phyloP scores from a whole-genome alignment of 768 basidiomycete species.

The Boletus tylopilopsis region DNA sequence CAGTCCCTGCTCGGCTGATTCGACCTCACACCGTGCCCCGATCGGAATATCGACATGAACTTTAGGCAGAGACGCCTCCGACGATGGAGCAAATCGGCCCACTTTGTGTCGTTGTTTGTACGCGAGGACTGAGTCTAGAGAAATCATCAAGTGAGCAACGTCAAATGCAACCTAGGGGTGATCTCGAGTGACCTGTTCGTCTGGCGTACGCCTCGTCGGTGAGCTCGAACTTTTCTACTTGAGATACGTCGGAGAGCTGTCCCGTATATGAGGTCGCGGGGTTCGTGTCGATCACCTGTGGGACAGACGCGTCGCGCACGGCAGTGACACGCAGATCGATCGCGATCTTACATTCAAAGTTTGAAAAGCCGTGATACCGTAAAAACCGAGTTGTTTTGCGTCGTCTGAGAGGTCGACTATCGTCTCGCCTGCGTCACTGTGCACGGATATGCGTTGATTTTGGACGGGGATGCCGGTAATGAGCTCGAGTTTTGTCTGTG shows the following conservation, averaged over 20 bases:
- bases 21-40: slow-evolving; percentile 82
- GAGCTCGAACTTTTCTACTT: slow-evolving; percentile 92
- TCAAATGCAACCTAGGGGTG: background rate
- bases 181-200: slow-evolving; percentile 56
- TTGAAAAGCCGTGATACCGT: slow-evolving; percentile 72
- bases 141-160: slow-evolving; percentile 1
- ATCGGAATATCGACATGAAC: slow-evolving; percentile 49
- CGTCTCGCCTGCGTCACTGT: slow-evolving; percentile 50
- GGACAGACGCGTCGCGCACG: slow-evolving; percentile 44
- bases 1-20: slow-evolving; percentile 62
- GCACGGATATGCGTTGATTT: slow-evolving; percentile 67
- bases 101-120: slow-evolving; percentile 87
- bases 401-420: slow-evolving; percentile 64
- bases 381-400: slow-evolving; percentile 63
- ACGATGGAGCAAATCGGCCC: slow-evolving; percentile 76
- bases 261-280: slow-evolving; percentile 75
- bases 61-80: slow-evolving; percentile 31
- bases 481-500: slow-evolving; percentile 75
- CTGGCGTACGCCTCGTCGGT: slow-evolving; percentile 77
- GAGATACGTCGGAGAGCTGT: slow-evolving; percentile 77
- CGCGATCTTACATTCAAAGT: slow-evolving; percentile 65
- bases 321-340: background rate
- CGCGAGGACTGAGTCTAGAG: slow-evolving; percentile 78
- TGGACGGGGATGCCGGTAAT: slow-evolving; percentile 85
- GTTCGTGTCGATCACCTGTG: slow-evolving; percentile 55